phyloP scores from a whole-genome alignment of 2,329 filamentous ascomycete species.

The Blastomyces gilchristii region DNA sequence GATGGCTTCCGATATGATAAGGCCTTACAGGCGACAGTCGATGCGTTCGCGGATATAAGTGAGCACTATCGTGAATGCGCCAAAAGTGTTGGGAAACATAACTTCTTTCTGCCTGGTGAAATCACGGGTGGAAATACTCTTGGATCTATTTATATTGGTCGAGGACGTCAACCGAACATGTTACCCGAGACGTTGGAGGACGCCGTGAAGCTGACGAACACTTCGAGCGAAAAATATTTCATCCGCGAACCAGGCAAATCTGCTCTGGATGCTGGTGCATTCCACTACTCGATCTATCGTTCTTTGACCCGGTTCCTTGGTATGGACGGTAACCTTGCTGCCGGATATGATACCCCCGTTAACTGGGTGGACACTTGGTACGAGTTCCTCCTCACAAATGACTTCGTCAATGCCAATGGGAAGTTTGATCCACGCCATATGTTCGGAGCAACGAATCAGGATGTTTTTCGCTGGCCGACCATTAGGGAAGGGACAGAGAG shows the following conservation, averaged over 20 bases:
- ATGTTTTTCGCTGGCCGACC: conserved; percentile 55
- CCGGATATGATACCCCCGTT: conserved; percentile 44
- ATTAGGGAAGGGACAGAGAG: conserved; percentile 48
- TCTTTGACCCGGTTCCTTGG: conserved; percentile 52
- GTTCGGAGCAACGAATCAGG: conserved; percentile 56
- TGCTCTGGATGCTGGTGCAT: conserved; percentile 51
- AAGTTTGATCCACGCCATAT: conserved; percentile 55
- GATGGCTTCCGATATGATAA: conserved; percentile 60
- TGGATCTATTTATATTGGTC: conserved; percentile 52
- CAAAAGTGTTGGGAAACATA: conserved; percentile 46
- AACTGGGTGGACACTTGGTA: conserved; percentile 50
- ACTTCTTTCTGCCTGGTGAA: conserved; percentile 56
- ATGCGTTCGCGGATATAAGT: conserved; percentile 50
- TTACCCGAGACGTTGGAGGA: conserved; percentile 38
- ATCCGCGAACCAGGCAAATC: conserved; percentile 44
- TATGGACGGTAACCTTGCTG: conserved; percentile 47
- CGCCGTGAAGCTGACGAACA: conserved; percentile 41
- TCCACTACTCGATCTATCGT: conserved; percentile 56
- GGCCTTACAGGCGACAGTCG: conserved; percentile 53
- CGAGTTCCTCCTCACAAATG: conserved; percentile 48
- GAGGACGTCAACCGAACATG: conserved; percentile 49
- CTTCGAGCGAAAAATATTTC: conserved; percentile 37
- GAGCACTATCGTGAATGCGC: conserved; percentile 49
- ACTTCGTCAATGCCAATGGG: conserved; percentile 50
- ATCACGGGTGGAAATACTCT: conserved; percentile 53